Base-by-base conservation (phyloP, 768 basidiomycete genomes). In the Pleurotus eryngii region DNA sequence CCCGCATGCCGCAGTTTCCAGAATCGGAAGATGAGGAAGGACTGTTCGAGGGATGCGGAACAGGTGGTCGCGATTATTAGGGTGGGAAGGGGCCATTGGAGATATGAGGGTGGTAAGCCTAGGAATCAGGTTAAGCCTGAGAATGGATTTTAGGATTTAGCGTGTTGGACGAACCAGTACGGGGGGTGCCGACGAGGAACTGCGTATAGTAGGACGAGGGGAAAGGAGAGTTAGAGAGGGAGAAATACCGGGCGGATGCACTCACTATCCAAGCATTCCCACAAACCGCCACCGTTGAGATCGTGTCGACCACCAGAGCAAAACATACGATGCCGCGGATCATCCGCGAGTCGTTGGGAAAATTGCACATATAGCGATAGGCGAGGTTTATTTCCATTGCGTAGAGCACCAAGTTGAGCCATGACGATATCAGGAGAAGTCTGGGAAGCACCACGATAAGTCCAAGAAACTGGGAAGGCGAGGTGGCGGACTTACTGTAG, bases 401-500 rank as follows among this genome's bases (percentile, higher is more conserved):
- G 47, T 48, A 63, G 9, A 63, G 20, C n/a, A 40, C 22, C 18
- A 60, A 20, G 46, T 63, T 63, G 14, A 63, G 27, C 62, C 62
- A 63, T 48, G 62, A 59, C 6, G 57, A 39, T 20, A 56, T 26
- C 4, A 63, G 49, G 2, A 30, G 17, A 12, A 63, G 35, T 24
- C 61, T 62, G 35, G 17, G 30, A n/a, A 24, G 26, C 14, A 24
- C 1, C 30, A 4, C 11, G 8, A 9, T 35, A 9, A 35, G 30
- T 11, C 9, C 30, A 11, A 35, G 24, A 35, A 35, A 35, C 2
- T 9, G 30, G 3, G 11, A 35, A 9, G 7, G 30, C 30, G 8
- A 9, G 30, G 30, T 9, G 30, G 9, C 8, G 30, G 30, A 9
- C 30, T 35, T 35, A 35, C 30, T 35, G 30, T 35, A 35, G 30